Percentiles rank a stretch among this genome's conserved stretches.
phyloP scores from a whole-genome alignment of 2,329 filamentous ascomycete genomes.

The Cladosporium cucumerinum region DNA sequence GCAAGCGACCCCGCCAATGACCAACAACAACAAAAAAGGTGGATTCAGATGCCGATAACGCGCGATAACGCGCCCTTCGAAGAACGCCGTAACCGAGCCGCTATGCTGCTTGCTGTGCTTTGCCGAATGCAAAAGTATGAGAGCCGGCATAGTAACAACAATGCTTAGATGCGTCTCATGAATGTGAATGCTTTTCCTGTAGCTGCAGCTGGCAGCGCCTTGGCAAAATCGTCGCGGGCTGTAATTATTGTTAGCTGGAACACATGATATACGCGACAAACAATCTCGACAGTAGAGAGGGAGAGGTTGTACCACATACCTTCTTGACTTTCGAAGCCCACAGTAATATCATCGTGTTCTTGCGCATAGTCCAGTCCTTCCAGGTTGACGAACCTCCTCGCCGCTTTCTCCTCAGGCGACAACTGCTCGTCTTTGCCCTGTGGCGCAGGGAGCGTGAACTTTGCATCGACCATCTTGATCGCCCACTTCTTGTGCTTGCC shows the following conservation, averaged over 20 bases:
- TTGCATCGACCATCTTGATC: slow-evolving; percentile 80
- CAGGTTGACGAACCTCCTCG: slow-evolving; percentile 74
- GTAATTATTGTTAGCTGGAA: slow-evolving; percentile 26
- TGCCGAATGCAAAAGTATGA: slow-evolving; percentile 1
- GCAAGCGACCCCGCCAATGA: slow-evolving; percentile 9
- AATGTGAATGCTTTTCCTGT: slow-evolving; percentile 41
- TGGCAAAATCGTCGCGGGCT: slow-evolving; percentile 47
- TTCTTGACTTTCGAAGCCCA: slow-evolving; percentile 74
- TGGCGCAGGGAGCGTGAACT: slow-evolving; percentile 73
- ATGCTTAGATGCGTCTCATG: slow-evolving; percentile 34
- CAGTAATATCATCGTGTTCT: slow-evolving; percentile 87
- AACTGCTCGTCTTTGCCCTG: slow-evolving; percentile 52
- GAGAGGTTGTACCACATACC: no score
- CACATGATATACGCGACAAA: background rate
- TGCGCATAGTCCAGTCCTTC: slow-evolving; percentile 86
- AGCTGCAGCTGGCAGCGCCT: slow-evolving; percentile 45
- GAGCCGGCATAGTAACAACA: background rate
- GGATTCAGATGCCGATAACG: slow-evolving; percentile 1
- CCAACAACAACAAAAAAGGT: background rate
- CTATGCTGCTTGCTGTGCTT: slow-evolving; percentile 12
- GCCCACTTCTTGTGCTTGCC: slow-evolving; percentile 57
- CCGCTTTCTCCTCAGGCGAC: slow-evolving; percentile 50
- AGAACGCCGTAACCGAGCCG: background rate
- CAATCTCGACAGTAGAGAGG: no score
- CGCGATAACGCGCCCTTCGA: background rate